phyloP scores from a whole-genome alignment of 805 yeast genomes.

The Myxozyma udenii region DNA sequence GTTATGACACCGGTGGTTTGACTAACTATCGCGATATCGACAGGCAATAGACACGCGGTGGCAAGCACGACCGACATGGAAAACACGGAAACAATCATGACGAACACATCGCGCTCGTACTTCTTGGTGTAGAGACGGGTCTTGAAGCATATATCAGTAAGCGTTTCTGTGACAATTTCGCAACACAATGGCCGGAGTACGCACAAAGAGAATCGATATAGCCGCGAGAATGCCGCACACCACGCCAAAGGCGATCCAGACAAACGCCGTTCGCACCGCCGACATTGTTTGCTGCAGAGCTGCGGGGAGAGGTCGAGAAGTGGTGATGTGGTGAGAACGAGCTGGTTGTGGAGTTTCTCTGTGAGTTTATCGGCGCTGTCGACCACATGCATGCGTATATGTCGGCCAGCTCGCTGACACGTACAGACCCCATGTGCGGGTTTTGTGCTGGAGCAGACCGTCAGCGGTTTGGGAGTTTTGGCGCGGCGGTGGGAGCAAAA shows the following conservation, averaged over 20 bases:
- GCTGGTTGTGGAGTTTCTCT: no score
- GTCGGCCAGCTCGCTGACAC: no score
- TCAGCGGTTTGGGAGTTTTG: no score
- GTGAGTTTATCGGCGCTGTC: no score
- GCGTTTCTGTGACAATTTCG: neutral
- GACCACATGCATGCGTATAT: no score
- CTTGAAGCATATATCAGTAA: no score
- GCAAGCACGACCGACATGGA: conserved; percentile 30
- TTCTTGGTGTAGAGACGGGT: conserved; percentile 25
- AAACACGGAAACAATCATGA: conserved; percentile 27
- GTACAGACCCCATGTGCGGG: no score
- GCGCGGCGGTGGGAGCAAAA: no score
- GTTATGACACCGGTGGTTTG: conserved; percentile 15
- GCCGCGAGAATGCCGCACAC: conserved; percentile 25
- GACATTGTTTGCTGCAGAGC: conserved; percentile 11
- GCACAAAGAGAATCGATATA: conserved; percentile 24
- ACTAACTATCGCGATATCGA: conserved; percentile 31
- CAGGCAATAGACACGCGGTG: conserved; percentile 29
- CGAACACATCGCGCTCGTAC: conserved; percentile 30
- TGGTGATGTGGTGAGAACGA: neutral
- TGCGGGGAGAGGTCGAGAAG: neutral
- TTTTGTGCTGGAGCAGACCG: no score
- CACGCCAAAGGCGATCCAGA: conserved; percentile 32
- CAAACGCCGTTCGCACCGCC: conserved; percentile 28
- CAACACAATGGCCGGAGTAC: conserved; percentile 1